Percentiles rank a stretch among this genome's conserved stretches.
phyloP scores from a whole-genome alignment of 2,329 filamentous ascomycete genomes.

The Colletotrichum graminicola region DNA sequence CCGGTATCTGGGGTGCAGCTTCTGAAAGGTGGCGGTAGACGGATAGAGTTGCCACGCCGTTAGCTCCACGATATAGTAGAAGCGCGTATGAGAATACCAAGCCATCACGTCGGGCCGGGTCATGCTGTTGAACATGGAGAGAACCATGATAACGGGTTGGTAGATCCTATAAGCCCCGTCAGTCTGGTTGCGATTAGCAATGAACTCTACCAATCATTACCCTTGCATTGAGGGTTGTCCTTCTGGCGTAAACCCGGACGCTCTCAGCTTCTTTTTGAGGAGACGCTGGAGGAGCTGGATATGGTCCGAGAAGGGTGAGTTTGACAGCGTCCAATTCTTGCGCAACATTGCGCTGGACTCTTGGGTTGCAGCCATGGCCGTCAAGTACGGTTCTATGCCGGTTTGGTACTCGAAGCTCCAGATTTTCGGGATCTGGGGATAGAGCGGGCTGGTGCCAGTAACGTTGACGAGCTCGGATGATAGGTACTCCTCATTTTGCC shows the following conservation, averaged over 20 bases:
- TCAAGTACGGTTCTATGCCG: constrained; percentile 46
- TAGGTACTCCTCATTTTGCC: not conserved
- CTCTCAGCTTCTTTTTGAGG: constrained; percentile 45
- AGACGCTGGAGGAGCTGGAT: constrained; percentile 47
- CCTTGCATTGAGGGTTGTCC: constrained; percentile 26
- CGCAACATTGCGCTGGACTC: constrained; percentile 44
- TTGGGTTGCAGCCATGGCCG: constrained; percentile 45
- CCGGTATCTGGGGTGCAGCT: constrained; percentile 47
- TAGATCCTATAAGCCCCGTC: constrained; percentile 32
- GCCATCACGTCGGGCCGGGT: constrained; percentile 52
- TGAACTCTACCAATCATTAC: not conserved
- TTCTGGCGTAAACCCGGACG: constrained; percentile 26
- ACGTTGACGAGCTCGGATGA: constrained; percentile 30
- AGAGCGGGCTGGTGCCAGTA: constrained; percentile 39
- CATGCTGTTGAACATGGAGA: constrained; percentile 53
- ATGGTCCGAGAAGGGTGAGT: constrained; percentile 50
- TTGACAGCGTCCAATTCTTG: constrained; percentile 46
- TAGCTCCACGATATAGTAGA: constrained; percentile 51
- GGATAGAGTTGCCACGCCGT: constrained; percentile 51
- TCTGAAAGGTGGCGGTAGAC: constrained; percentile 46
- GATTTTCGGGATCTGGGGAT: constrained; percentile 48
- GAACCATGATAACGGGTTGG: constrained; percentile 48
- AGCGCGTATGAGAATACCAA: constrained; percentile 56
- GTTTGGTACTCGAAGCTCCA: constrained; percentile 51
- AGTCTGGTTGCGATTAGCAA: not conserved